phyloP scores from a whole-genome alignment of 805 yeast genomes.

The Tetrapisispora nanseiensis region DNA sequence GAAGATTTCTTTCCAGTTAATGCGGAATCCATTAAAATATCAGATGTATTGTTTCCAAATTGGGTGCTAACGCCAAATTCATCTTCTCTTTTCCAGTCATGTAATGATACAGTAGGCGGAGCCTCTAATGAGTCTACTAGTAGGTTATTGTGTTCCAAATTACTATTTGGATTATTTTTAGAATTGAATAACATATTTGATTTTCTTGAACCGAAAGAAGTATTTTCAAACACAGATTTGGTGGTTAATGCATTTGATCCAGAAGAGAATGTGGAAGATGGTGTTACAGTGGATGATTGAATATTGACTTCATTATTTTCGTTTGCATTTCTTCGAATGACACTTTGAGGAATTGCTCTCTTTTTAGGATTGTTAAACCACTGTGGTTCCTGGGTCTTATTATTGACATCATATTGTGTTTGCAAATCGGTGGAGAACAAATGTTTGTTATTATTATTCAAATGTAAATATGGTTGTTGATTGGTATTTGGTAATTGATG shows the following conservation, averaged over 20 bases:
- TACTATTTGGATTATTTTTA: conserved; percentile 3
- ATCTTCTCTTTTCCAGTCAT: conserved; percentile 35
- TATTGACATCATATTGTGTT: conserved; percentile 3
- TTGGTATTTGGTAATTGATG: background rate
- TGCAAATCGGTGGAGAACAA: conserved; percentile 3
- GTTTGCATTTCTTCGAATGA: conserved; percentile 33
- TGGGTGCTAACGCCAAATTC: conserved; percentile 14
- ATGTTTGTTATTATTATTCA: conserved; percentile 1
- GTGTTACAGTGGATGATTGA: background rate
- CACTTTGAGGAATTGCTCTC: conserved; percentile 38
- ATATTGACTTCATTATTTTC: background rate
- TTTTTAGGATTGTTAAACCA: conserved; percentile 38
- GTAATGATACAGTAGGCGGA: conserved; percentile 34
- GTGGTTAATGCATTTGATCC: conserved; percentile 1
- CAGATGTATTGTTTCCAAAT: background rate
- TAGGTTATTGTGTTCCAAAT: conserved; percentile 14
- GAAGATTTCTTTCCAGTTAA: conserved; percentile 5
- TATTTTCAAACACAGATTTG: conserved; percentile 30
- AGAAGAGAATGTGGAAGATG: conserved; percentile 2
- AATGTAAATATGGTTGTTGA: conserved; percentile 1
- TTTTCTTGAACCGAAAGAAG: conserved; percentile 33
- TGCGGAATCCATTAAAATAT: conserved; percentile 4
- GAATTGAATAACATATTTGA: conserved; percentile 7
- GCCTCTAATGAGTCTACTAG: conserved; percentile 32
- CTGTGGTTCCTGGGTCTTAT: conserved; percentile 19